Evolutionary conservation across 768 basidiomycete genomes (phyloP), one percentile per base, ranked within the genome.

Genomic region (Amanita pallidorosea): DNA sequence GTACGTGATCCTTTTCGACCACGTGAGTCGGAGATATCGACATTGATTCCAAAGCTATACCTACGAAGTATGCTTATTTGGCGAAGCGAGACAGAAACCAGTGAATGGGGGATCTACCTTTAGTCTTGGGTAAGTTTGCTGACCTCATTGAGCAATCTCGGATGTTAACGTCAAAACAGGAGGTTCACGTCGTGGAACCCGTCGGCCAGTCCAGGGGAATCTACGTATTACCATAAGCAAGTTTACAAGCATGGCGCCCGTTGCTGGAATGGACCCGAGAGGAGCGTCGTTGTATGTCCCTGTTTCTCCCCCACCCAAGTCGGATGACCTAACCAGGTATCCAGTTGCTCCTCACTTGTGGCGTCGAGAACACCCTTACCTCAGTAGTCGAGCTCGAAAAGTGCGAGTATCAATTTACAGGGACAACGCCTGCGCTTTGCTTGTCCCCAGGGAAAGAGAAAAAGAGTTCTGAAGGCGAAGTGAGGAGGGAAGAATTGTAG

Each of bases 191-290:
- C 81, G 1, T 98, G 94, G 94, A 85, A 92, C 62, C 70, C 74
- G 2, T 72, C 75, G 15, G 61, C 74, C 0, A 76, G 75, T 47
- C 70, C 73, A 3, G 91, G 88, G 3, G 69, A 79, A 22, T 73
- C 74, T 2, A 84, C 77, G 31, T 96, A 83, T 66, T 96, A 97
- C 65, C 67, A 75, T 42, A 83, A 79, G 58, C 92, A 95, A 60
- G 65, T 78, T 12, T 99, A 98, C 69, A 80, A 81, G 34, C 72
- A 76, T 47, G 96, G 95, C 36, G 75, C 91, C 4, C 81, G 83
- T 60, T 98, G 95, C 71, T 96, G 94, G 95, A 96, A 96, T 59
- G 95, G 96, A 1, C 96, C 96, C 3, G 77, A 88, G 55, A 80
- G 95, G 27, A 91, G 79, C 54, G 85, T 91, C 29, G 74, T 80